Evolutionary conservation across 306 rosid genomes (phyloP).

Genomic region (Coriaria nepalensis): DNA sequence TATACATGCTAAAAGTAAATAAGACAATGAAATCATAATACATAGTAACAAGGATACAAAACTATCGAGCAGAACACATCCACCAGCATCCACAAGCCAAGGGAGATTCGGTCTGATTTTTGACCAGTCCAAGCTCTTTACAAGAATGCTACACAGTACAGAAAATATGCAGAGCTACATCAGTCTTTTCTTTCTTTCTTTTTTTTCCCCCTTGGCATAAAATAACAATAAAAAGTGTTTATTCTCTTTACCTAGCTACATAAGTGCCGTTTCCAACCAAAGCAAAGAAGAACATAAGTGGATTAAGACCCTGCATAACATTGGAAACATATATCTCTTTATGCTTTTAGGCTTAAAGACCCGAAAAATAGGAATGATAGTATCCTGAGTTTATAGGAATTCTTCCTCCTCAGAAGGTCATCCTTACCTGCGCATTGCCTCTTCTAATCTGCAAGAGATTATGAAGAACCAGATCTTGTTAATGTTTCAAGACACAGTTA

Average conservation of each 20-base stretch:
- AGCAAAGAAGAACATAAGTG: slow-evolving; percentile 79
- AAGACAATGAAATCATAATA: neutral
- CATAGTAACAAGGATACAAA: slow-evolving; percentile 48
- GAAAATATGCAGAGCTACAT: neutral
- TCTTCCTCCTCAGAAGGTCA: neutral
- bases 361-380: neutral
- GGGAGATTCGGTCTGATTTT: slow-evolving; percentile 61
- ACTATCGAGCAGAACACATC: slow-evolving; percentile 67
- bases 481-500: too few relatives aligned
- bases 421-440: slow-evolving; percentile 67
- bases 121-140: slow-evolving; percentile 58
- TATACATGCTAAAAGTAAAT: neutral
- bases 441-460: slow-evolving; percentile 55
- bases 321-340: neutral
- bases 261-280: slow-evolving; percentile 65
- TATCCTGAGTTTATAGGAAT: neutral
- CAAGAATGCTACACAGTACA: slow-evolving; percentile 46
- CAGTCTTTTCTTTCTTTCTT: neutral
- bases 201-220: too few relatives aligned
- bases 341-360: neutral
- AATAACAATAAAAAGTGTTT: neutral
- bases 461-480: slow-evolving; percentile 18
- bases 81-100: slow-evolving; percentile 83
- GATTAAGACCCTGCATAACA: slow-evolving; percentile 75
- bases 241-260: slow-evolving; percentile 39